phyloP scores from a whole-genome alignment of 352 stramenopile species.

The Phytopythium helicoides region DNA sequence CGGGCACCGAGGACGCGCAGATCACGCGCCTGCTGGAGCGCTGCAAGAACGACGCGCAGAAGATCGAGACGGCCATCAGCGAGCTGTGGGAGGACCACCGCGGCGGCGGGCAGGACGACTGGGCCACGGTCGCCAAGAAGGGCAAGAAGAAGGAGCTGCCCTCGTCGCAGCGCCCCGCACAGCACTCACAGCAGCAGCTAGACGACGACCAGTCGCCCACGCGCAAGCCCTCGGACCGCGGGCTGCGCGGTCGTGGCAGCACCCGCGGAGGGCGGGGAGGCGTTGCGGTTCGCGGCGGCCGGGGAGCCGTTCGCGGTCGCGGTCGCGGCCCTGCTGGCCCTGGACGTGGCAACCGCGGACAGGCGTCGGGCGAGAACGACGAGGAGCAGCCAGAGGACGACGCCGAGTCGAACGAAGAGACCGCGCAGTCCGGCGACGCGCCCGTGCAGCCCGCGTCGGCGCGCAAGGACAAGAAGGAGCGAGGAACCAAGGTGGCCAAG shows the following conservation, averaged over 20 bases:
- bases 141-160: constrained; percentile 52
- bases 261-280: constrained; percentile 43
- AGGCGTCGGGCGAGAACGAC: constrained; percentile 32
- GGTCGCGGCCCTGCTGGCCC: constrained; percentile 30
- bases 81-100: constrained; percentile 85
- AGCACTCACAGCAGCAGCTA: constrained; percentile 39
- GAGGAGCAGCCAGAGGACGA: constrained; percentile 49
- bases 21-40: constrained; percentile 68
- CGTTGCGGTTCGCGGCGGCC: constrained; percentile 41
- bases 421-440: constrained; percentile 14
- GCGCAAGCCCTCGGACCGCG: constrained; percentile 23
- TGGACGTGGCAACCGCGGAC: constrained; percentile 18
- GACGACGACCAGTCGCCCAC: constrained; percentile 26
- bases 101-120: constrained; percentile 59
- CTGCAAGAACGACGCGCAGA: constrained; percentile 69
- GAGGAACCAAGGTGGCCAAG: constrained; percentile 30
- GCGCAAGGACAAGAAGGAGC: constrained; percentile 49
- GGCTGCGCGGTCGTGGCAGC: constrained; percentile 35
- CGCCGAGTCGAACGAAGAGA: constrained; percentile 28
- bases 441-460: constrained; percentile 23
- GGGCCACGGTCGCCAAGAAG: constrained; percentile 81
- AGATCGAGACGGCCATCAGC: constrained; percentile 73
- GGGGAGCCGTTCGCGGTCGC: constrained; percentile 40
- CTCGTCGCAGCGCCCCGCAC: constrained; percentile 29
- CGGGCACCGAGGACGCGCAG: constrained; percentile 71